Base-by-base conservation (phyloP, 2,329 filamentous ascomycete genomes). In the Xylaria hypoxylon region DNA sequence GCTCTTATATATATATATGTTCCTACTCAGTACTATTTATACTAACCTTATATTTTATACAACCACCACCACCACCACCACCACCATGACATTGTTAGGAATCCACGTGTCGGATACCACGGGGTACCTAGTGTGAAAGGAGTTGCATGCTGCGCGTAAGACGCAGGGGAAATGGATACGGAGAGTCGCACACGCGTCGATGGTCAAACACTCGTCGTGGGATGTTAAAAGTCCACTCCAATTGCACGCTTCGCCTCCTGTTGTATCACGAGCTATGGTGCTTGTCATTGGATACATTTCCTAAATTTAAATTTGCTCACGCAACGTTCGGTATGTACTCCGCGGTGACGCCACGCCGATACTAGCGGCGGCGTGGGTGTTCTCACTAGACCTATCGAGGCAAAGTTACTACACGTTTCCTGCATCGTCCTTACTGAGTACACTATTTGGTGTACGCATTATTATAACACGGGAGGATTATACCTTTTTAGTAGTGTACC, bases 311-410 rank as follows among this genome's bases (percentile, higher is more conserved):
- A 50, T 38, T 31, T 42, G 26, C 47, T 59, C 28, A 22, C 45
- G 48, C 33, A 26, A 47, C n/a, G 26, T 17, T 15, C 28, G 22
- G 28, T 26, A 62, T 42, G 42, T 24, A 35, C 19, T 28, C 3
- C 11, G 7, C 31, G 11, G 38, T n/a, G 26, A 44, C 38, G 47
- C 35, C 28, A 31, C 60, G 35, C 42, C 52, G 35, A 28, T 55
- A 7, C 22, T 55, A 42, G n/a, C 17, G 33, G 5, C n/a, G n/a
- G 35, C 33, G 44, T 50, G 15, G 33, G 26, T 19, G 26, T 38
- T 5, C 45, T 48, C 44, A 35, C 63, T 64, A 63, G 55, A 22
- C 64, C 55, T 50, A 56, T 63, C 60, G 28, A 64, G 64, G 59
- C 59, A 67, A 66, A 55, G 38, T 45, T 33, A 24, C 35, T 31